Conservation (phyloP, 148 eudicot genomes). For the Rhododendron mucronatum region DNA sequence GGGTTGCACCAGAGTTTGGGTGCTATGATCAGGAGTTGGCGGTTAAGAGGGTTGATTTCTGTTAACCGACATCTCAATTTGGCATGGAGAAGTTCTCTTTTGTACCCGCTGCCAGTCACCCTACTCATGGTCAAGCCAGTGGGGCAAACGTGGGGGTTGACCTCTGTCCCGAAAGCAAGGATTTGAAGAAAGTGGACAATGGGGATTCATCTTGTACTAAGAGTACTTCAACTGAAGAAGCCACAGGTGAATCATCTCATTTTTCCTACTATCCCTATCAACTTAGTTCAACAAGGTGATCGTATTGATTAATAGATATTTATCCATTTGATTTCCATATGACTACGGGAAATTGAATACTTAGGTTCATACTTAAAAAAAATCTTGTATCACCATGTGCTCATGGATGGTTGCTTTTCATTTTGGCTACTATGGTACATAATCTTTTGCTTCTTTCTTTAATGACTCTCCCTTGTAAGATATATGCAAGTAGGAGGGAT, state of each 20-base stretch:
- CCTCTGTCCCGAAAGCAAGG: conserved; percentile 52
- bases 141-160: conserved; percentile 33
- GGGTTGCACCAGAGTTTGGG: conserved; percentile 64
- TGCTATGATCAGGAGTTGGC: conserved; percentile 39
- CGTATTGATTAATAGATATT: neutral
- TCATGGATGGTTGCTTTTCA: neutral
- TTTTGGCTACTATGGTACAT: neutral
- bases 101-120: conserved; percentile 25
- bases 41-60: conserved; percentile 55
- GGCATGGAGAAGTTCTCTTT: conserved; percentile 39
- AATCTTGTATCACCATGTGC: neutral
- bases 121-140: conserved; percentile 21
- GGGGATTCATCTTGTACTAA: conserved; percentile 27
- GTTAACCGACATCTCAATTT: conserved; percentile 35
- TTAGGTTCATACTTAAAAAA: neutral
- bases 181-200: conserved; percentile 49
- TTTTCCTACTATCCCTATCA: neutral
- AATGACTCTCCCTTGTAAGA: neutral
- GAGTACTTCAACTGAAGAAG: conserved; percentile 29
- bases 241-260: conserved; percentile 41
- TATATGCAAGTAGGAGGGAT: neutral
- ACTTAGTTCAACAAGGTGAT: neutral
- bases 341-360: neutral
- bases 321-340: neutral
- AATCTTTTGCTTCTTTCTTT: neutral